These are phyloP conservation scores for Globisporangium yorkense DNA, from an alignment of 352 stramenopile species.

Conservation along the genomic window DNA sequence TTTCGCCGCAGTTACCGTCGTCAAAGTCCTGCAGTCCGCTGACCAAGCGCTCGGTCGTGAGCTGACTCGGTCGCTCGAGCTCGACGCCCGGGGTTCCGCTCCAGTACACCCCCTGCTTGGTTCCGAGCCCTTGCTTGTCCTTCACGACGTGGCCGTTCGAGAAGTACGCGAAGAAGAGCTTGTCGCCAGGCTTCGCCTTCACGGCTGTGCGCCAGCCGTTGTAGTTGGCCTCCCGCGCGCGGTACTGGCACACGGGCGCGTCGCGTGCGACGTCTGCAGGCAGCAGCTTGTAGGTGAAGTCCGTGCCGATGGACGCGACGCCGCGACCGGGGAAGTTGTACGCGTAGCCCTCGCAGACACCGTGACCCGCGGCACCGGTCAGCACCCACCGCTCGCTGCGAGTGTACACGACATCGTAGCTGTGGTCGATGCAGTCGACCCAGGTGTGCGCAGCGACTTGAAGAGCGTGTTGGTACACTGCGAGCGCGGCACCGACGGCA, in stretches of 20 bases:
- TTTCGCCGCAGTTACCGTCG: conserved; percentile 55
- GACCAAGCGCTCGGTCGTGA: conserved; percentile 52
- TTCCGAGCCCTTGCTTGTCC: conserved; percentile 45
- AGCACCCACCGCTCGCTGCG: conserved; percentile 52
- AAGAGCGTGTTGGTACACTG: background rate
- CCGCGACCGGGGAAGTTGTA: conserved; percentile 58
- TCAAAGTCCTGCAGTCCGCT: conserved; percentile 64
- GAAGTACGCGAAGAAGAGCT: conserved; percentile 58
- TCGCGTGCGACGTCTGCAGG: conserved; percentile 31
- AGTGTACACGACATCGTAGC: conserved; percentile 44
- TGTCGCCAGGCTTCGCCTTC: conserved; percentile 21
- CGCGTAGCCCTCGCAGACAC: conserved; percentile 54
- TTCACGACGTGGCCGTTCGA: conserved; percentile 60
- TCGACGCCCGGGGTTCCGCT: conserved; percentile 29
- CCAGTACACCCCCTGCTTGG: conserved; percentile 63
- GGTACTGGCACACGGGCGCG: conserved; percentile 26
- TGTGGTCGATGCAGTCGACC: conserved; percentile 21
- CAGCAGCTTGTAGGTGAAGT: conserved; percentile 51
- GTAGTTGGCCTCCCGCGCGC: conserved; percentile 23
- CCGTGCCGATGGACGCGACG: conserved; percentile 27
- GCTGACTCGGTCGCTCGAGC: conserved; percentile 37
- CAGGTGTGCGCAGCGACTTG: conserved; percentile 33
- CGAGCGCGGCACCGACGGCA: background rate
- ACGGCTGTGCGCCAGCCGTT: conserved; percentile 37
- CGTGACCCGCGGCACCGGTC: conserved; percentile 30